Evolutionary conservation across 192 early-diverging fungal species (phyloP), one percentile per base, ranked within the genome.

Genomic region (Coemansia sp.): DNA sequence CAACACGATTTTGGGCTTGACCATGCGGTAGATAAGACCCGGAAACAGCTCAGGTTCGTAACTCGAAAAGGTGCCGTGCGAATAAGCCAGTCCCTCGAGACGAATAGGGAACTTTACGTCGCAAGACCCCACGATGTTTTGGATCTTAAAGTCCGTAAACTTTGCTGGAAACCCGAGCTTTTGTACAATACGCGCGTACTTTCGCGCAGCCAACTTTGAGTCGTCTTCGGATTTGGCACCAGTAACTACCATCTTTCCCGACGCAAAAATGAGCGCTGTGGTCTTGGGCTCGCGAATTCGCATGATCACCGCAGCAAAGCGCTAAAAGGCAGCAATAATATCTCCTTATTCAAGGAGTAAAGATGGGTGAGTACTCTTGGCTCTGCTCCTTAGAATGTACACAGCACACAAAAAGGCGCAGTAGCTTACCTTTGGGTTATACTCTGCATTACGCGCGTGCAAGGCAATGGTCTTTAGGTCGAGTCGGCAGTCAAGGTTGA

Each of bases 281-380:
- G 98, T 99, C 85, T 99, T 99, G 58, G 97, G 97, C 58, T 97
- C 97, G 85, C 98, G 92, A 75, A 99, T 99, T 74, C 98, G 92
- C 98, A 99, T 99, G 76, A 99, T 99, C 38, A 99, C 98, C 61
- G 98, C 98, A 65, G 98, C 98, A 76, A 99, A 99, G 76, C 98
- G 98, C 97, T 96, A 70, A 42, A 42, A 69, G 29, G 36, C n/a
- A 44, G 13, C 11, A 73, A 29, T 39, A 58, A 27, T 9, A 50
- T 42, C 42, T 34, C 45, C 27, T 2, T 20, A 39, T 17, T 3
- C 13, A 27, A 20, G 39, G 38, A 69, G 20, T 15, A 69, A 41
- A 53, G 45, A 12, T n/a, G 24, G 39, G 50, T 67, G 46, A 46
- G 45, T 65, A 34, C 22, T 31, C 29, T 70, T 27, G 36, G 19